Evolutionary conservation across 768 basidiomycete species (phyloP).

Genomic region (Gloeopeniophorella convolvens): DNA sequence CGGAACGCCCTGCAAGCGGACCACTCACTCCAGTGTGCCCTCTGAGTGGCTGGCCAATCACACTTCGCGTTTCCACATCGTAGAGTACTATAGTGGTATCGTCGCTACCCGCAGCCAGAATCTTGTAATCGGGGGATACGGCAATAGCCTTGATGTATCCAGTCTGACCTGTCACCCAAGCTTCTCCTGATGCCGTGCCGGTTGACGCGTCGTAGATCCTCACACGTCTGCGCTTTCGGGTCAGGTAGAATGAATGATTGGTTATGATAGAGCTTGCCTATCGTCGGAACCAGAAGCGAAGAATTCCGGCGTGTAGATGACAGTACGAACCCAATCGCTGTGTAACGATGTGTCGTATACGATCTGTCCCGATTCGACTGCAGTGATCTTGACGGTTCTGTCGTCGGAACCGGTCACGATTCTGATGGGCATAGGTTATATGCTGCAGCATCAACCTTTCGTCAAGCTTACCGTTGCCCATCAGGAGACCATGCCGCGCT

Average conservation of each 20-base stretch:
- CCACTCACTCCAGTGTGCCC: slow-evolving; percentile 7
- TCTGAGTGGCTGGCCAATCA: background rate
- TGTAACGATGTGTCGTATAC: slow-evolving; percentile 12
- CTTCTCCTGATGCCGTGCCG: background rate
- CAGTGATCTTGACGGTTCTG: slow-evolving; percentile 6
- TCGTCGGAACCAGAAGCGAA: slow-evolving; percentile 10
- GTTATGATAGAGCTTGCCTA: background rate
- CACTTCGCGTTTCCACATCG: background rate
- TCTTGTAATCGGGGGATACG: slow-evolving; percentile 24
- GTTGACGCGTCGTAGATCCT: slow-evolving; percentile 12
- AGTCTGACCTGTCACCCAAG: slow-evolving; percentile 12
- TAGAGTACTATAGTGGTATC: slow-evolving; percentile 8
- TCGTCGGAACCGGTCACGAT: slow-evolving; percentile 14
- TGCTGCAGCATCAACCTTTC: background rate
- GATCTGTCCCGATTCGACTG: background rate
- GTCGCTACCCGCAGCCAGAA: slow-evolving; percentile 18
- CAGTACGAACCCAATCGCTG: slow-evolving; percentile 6
- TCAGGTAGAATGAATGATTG: background rate
- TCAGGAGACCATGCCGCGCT: slow-evolving; percentile 27
- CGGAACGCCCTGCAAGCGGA: background rate
- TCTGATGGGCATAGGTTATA: background rate
- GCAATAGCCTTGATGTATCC: slow-evolving; percentile 18
- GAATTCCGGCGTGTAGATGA: background rate
- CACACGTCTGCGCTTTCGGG: slow-evolving; percentile 1
- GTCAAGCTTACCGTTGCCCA: background rate